Evolutionary conservation across 345 rosid species (phyloP).

Genomic region (thale cress (Arabidopsis thaliana)): DNA sequence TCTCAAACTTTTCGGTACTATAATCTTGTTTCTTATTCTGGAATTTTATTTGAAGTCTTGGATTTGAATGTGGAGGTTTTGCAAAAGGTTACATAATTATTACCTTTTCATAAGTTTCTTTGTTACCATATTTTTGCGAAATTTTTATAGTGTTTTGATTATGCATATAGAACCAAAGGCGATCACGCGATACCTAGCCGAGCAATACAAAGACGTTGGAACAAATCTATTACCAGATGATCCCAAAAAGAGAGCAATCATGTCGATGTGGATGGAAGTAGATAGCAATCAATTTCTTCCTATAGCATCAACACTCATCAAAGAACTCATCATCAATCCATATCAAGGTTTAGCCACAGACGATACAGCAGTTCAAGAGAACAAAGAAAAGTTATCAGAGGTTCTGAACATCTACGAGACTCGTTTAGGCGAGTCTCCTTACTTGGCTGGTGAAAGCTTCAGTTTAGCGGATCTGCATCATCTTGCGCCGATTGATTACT

Average conservation of each 20-base stretch:
- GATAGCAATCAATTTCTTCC: slow-evolving; percentile 27
- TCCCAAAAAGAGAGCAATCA: slow-evolving; percentile 1
- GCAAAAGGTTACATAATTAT: not conserved
- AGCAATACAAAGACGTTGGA: slow-evolving; percentile 40
- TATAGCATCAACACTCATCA: slow-evolving; percentile 28
- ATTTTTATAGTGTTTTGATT: not conserved
- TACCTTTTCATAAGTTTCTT: not conserved
- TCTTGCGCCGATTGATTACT: slow-evolving; percentile 24
- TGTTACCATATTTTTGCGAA: not conserved
- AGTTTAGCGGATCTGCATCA: slow-evolving; percentile 37
- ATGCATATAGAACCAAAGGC: slow-evolving; percentile 47
- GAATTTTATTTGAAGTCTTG: not conserved
- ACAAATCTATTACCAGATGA: slow-evolving; percentile 30
- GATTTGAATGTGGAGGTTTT: not conserved
- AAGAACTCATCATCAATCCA: slow-evolving; percentile 40
- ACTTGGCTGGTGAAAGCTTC: slow-evolving; percentile 30
- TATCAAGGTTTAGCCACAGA: slow-evolving; percentile 35
- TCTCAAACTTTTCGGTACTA: slow-evolving; percentile 22
- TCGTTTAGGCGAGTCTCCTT: slow-evolving; percentile 38
- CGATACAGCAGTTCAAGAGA: slow-evolving; percentile 25
- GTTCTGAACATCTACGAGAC: slow-evolving; percentile 54
- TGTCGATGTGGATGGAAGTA: slow-evolving; percentile 29
- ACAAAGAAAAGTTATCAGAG: slow-evolving; percentile 40
- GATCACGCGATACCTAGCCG: slow-evolving; percentile 44
- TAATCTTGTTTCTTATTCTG: not conserved